phyloP scores from a whole-genome alignment of 2,329 filamentous ascomycete genomes.

The Aspergillus uvarum region DNA sequence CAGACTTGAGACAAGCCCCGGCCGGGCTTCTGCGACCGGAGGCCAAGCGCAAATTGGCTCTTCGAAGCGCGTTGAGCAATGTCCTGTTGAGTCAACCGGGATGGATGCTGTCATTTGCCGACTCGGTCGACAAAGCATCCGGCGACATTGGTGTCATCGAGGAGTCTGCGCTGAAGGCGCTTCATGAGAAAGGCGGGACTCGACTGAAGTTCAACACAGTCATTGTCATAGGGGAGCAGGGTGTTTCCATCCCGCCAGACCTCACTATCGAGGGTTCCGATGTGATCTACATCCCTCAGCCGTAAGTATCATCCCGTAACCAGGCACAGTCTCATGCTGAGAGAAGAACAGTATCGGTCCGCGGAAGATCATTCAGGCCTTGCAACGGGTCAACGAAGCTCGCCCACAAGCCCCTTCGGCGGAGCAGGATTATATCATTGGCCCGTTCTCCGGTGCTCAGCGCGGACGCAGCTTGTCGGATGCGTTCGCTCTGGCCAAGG shows the following conservation, averaged over 20 bases:
- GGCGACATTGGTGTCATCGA: constrained; percentile 33
- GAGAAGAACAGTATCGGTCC: constrained; percentile 25
- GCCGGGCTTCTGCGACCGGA: constrained; percentile 25
- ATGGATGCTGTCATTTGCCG: constrained; percentile 28
- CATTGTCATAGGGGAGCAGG: constrained; percentile 23
- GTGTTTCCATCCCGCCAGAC: constrained; percentile 1
- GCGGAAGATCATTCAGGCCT: constrained; percentile 24
- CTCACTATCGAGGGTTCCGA: constrained; percentile 17
- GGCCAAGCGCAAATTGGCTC: constrained; percentile 30
- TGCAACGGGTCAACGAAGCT: constrained; percentile 15
- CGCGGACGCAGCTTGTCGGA: constrained; percentile 17
- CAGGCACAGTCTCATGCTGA: constrained; percentile 11
- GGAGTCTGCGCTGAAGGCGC: constrained; percentile 22
- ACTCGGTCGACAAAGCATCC: constrained; percentile 20
- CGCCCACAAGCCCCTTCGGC: background rate
- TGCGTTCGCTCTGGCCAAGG: constrained; percentile 17
- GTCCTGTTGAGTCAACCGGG: constrained; percentile 23
- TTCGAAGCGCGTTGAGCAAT: constrained; percentile 27
- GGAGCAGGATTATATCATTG: constrained; percentile 6
- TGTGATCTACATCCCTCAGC: constrained; percentile 27
- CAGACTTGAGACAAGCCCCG: constrained; percentile 22
- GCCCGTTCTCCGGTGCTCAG: constrained; percentile 10
- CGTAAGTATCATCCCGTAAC: constrained; percentile 19
- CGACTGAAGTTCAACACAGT: constrained; percentile 20
- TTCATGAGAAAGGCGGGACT: constrained; percentile 8